Evolutionary conservation across 371 early-diverging fungal species (phyloP).

Genomic region (Capillidium rhysosporum): DNA sequence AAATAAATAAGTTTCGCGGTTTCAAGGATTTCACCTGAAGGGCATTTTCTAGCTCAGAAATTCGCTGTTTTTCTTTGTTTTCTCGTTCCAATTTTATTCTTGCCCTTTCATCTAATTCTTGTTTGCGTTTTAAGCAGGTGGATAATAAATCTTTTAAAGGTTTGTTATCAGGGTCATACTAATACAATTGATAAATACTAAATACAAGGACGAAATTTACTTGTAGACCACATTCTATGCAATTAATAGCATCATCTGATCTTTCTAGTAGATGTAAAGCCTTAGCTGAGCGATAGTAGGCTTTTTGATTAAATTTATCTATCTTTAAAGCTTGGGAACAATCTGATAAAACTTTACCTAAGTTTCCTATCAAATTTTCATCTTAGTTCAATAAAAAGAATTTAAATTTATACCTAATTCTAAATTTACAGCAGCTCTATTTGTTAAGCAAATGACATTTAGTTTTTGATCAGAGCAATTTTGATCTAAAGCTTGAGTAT

Average conservation of each 20-base stretch:
- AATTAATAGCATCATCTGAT: conserved; percentile 64
- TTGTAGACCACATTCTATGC: conserved; percentile 43
- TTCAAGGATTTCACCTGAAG: conserved; percentile 19
- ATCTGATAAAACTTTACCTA: conserved; percentile 65
- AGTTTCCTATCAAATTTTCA: conserved; percentile 37
- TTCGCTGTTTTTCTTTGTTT: conserved; percentile 13
- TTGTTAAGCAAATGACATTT: conserved; percentile 55
- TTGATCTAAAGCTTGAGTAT: conserved; percentile 68
- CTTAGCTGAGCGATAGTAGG: conserved; percentile 71
- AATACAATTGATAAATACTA: neutral
- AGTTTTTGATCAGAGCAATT: conserved; percentile 54
- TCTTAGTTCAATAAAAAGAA: neutral
- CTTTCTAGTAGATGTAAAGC: conserved; percentile 62
- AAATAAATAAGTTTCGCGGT: neutral
- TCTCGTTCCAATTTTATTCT: conserved; percentile 23
- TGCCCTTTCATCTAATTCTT: conserved; percentile 17
- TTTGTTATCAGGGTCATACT: conserved; percentile 46
- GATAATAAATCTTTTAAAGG: conserved; percentile 22
- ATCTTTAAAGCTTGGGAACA: conserved; percentile 66
- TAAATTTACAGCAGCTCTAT: conserved; percentile 84
- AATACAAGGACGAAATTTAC: conserved; percentile 10
- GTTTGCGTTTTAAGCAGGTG: conserved; percentile 20
- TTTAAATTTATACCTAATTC: conserved; percentile 46
- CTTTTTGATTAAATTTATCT: conserved; percentile 69
- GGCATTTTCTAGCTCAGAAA: conserved; percentile 16